phyloP scores from a whole-genome alignment of 495 filamentous ascomycete genomes.

The Hypomontagnella monticulosa region DNA sequence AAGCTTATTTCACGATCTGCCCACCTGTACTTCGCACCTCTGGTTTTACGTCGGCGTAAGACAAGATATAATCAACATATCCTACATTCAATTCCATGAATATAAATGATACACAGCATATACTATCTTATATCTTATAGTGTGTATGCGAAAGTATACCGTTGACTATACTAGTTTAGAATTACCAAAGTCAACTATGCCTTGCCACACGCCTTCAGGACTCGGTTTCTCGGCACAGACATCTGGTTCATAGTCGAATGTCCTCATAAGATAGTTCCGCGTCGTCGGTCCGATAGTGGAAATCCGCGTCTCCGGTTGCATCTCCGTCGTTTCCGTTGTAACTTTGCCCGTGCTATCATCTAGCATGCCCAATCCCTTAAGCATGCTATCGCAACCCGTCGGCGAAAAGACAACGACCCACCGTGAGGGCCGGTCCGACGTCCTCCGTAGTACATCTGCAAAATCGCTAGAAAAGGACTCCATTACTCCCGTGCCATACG shows the following conservation, averaged over 20 bases:
- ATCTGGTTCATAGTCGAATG: conserved; percentile 78
- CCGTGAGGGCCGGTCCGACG: conserved; percentile 51
- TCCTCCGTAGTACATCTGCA: conserved; percentile 52
- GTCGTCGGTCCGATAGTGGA: conserved; percentile 97
- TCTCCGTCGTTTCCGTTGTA: conserved; percentile 36
- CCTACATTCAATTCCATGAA: not conserved
- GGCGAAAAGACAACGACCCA: conserved; percentile 98
- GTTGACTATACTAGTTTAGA: not conserved
- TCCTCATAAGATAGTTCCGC: conserved; percentile 70
- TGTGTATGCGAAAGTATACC: no score
- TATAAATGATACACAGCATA: not conserved
- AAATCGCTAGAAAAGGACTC: conserved; percentile 77
- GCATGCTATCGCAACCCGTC: conserved; percentile 84
- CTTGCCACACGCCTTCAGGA: conserved; percentile 81
- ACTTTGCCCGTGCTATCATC: conserved; percentile 59
- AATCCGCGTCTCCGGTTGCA: conserved; percentile 62
- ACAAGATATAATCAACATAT: not conserved
- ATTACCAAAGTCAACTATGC: conserved; percentile 63
- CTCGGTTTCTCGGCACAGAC: conserved; percentile 84
- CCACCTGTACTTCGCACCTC: no score
- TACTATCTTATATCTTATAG: not conserved
- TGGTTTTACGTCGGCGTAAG: no score
- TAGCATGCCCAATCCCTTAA: conserved; percentile 69
- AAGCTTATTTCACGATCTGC: no score
- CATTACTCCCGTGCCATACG: conserved; percentile 88